A percentile compares a stretch with the other conserved stretches of the same genome.
These are phyloP conservation scores for Gonapodya prolifera DNA, from an alignment of 192 early-diverging fungal genomes.

Conservation along the genomic window DNA sequence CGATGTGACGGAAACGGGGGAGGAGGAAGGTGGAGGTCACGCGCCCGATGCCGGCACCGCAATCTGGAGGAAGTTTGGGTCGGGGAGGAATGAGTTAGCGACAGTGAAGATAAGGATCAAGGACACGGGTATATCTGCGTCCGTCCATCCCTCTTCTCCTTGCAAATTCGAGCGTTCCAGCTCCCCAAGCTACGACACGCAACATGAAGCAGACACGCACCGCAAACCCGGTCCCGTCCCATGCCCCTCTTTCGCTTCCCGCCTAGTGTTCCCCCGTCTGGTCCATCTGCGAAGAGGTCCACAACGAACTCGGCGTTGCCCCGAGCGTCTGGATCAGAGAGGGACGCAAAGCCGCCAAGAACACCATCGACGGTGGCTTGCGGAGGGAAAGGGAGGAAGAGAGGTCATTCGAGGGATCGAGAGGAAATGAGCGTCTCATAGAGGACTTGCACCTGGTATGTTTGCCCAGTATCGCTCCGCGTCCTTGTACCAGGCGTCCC, in stretches of 20 bases:
- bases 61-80: constrained; percentile 33
- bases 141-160: no score
- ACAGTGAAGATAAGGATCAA: no score
- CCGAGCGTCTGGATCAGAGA: constrained; percentile 60
- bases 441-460: background rate
- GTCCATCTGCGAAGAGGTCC: constrained; percentile 35
- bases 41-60: constrained; percentile 91
- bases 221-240: background rate
- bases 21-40: constrained; percentile 77
- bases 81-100: background rate
- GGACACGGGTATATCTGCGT: no score
- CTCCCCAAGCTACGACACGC: no score
- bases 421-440: background rate
- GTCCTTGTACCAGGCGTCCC: background rate
- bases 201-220: no score
- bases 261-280: background rate
- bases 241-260: background rate
- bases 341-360: constrained; percentile 71
- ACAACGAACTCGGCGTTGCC: constrained; percentile 56
- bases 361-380: constrained; percentile 68
- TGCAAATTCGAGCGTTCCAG: no score
- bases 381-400: background rate
- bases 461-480: background rate
- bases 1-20: constrained; percentile 67
- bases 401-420: background rate